phyloP scores from a whole-genome alignment of 139 green algal genomes.

The Closterium sp. region DNA sequence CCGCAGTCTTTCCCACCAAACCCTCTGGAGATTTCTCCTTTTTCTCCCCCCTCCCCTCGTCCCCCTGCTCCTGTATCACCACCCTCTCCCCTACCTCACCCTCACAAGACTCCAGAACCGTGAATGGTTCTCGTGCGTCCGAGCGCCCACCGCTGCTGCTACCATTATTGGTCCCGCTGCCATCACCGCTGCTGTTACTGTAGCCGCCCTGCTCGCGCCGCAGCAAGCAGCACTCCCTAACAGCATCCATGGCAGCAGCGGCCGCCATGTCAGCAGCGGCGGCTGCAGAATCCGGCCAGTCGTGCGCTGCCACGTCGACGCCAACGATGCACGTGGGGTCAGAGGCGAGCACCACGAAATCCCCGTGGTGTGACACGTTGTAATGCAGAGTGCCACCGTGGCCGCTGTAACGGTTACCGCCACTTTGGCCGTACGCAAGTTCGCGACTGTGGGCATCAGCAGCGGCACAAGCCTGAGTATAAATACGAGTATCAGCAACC shows the following conservation, averaged over 20 bases:
- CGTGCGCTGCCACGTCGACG: constrained; percentile 67
- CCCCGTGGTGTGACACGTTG: constrained; percentile 82
- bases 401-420: no score
- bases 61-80: not conserved
- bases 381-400: constrained; percentile 75
- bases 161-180: no score
- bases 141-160: not conserved
- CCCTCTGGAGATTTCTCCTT: not conserved
- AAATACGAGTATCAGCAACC: no score
- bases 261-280: not conserved
- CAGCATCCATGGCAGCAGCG: not conserved
- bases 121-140: no score
- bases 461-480: no score
- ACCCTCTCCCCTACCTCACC: not conserved
- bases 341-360: constrained; percentile 73
- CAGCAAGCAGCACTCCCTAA: not conserved
- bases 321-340: constrained; percentile 72
- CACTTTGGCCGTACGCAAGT: no score
- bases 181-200: not conserved
- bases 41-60: not conserved
- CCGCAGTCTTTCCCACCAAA: not conserved
- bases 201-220: not conserved
- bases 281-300: not conserved
- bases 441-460: no score
- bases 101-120: no score